Evolutionary conservation across 225 moss, liverwort and hornwort genomes (phyloP), one percentile per base, ranked within the genome.

Genomic region (Ulota crispa): DNA sequence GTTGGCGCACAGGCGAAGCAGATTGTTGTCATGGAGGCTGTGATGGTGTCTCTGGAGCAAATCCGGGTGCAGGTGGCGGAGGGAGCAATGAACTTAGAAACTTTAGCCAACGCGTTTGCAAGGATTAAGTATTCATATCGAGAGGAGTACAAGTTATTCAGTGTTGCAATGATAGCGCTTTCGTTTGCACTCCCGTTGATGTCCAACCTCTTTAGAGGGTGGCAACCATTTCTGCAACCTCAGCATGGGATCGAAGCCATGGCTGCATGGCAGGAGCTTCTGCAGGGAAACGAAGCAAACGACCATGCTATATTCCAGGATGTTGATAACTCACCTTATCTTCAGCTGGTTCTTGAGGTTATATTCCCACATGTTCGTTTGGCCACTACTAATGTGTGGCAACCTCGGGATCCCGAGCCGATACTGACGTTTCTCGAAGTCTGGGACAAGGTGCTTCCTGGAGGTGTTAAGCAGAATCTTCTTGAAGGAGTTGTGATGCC

Each of bases 401-500:
- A 97, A 87, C 89, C 94, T 72, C 89, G 96, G 37, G 96, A 96
- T 80, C 96, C 96, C 34, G 94, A 96, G 83, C 96, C 96, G 54
- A 91, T 92, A 77, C 68, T 97, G 68, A 86, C 89, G 76, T 97
- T 97, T 87, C 92, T 95, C 20, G 95, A 95, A 72, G 88, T 86
- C n/a, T 97, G 96, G 95, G 96, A 97, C 60, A 97, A 95, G 77
- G 80, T 93, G 66, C 91, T 97, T 55, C 92, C 95, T 27, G 86
- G 89, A 27, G 91, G 86, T 45, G 60, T 93, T 3, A 90, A 95
- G 36, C 93, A 93, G 26, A 90, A 82, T 84, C 90, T 97, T 65
- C 80, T 97, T 50, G 95, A 97, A 75, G 89, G 91, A 76, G 85
- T 97, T 27, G 89, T 97, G 20, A 93, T 95, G 95, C 93, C 96